Evolutionary conservation across 2,329 filamentous ascomycete genomes (phyloP).

Genomic region (Dactylonectria macrodidyma): DNA sequence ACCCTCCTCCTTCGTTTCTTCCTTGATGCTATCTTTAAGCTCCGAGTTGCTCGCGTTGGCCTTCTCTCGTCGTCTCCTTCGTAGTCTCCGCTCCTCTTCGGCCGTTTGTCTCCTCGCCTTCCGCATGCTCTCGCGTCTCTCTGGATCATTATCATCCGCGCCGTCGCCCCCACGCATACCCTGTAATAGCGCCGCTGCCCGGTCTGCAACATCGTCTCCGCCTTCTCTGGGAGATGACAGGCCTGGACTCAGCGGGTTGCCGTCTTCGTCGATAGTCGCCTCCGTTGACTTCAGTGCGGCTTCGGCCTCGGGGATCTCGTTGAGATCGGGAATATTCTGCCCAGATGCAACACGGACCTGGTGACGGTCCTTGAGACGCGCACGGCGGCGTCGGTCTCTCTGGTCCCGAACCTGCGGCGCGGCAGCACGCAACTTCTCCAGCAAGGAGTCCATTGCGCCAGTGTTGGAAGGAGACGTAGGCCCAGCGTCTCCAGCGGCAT

Average conservation of each 20-base stretch:
- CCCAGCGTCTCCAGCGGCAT: slow-evolving; percentile 63
- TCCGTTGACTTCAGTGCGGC: slow-evolving; percentile 53
- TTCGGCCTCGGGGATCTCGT: slow-evolving; percentile 73
- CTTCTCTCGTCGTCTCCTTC: slow-evolving; percentile 78
- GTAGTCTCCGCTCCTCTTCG: slow-evolving; percentile 80
- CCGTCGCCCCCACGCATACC: slow-evolving; percentile 81
- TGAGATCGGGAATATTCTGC: slow-evolving; percentile 83
- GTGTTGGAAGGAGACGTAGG: slow-evolving; percentile 80
- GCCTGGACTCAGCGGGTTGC: slow-evolving; percentile 67
- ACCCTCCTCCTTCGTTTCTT: slow-evolving; percentile 35
- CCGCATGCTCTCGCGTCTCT: slow-evolving; percentile 74
- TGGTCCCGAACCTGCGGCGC: slow-evolving; percentile 92
- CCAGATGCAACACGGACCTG: slow-evolving; percentile 92
- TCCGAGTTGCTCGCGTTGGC: slow-evolving; percentile 57
- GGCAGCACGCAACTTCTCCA: slow-evolving; percentile 94
- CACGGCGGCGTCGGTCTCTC: slow-evolving; percentile 88
- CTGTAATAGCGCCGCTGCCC: slow-evolving; percentile 86
- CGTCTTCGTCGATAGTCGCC: slow-evolving; percentile 63
- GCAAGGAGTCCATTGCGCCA: slow-evolving; percentile 94
- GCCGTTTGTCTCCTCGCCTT: slow-evolving; percentile 77
- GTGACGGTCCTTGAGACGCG: slow-evolving; percentile 90
- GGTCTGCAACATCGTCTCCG: slow-evolving; percentile 84
- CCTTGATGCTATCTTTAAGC: slow-evolving; percentile 42
- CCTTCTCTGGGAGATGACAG: slow-evolving; percentile 61
- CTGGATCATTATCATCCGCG: slow-evolving; percentile 63